Percentiles rank a stretch among this genome's conserved stretches.
Evolutionary conservation across 2,329 filamentous ascomycete genomes (phyloP).

Genomic region (Dactylonectria estremocensis): DNA sequence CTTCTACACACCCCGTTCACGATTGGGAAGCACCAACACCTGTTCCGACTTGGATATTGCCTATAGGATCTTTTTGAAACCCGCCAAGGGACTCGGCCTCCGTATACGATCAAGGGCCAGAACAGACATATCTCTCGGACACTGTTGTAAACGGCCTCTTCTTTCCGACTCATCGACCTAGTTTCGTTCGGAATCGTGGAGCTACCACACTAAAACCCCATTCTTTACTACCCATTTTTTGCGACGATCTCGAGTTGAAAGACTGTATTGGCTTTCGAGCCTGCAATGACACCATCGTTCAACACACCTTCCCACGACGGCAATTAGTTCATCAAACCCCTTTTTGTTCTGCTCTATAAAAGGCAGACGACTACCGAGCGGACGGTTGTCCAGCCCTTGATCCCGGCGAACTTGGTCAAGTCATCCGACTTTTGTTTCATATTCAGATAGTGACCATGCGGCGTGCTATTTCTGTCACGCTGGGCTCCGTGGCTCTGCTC

Average conservation of each 20-base stretch:
- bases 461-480: conserved; percentile 35
- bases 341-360: not conserved
- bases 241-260: not conserved
- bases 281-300: conserved; percentile 21
- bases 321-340: conserved; percentile 2
- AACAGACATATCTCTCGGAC: not conserved
- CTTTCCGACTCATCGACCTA: not conserved
- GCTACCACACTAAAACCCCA: not conserved
- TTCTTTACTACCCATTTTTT: not conserved
- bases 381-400: conserved; percentile 23
- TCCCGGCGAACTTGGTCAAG: conserved; percentile 27
- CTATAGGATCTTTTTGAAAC: not conserved
- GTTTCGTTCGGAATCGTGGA: not conserved
- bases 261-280: conserved; percentile 5
- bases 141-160: not conserved
- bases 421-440: conserved; percentile 15
- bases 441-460: conserved; percentile 37
- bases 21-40: conserved; percentile 14
- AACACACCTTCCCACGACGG: conserved; percentile 5
- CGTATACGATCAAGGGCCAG: conserved; percentile 3
- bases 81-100: not conserved
- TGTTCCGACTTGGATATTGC: conserved; percentile 1
- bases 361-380: conserved; percentile 6
- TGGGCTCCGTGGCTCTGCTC: conserved; percentile 43
- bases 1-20: conserved; percentile 36